phyloP scores from a whole-genome alignment of 306 rosid genomes.

The Vigna angularis region DNA sequence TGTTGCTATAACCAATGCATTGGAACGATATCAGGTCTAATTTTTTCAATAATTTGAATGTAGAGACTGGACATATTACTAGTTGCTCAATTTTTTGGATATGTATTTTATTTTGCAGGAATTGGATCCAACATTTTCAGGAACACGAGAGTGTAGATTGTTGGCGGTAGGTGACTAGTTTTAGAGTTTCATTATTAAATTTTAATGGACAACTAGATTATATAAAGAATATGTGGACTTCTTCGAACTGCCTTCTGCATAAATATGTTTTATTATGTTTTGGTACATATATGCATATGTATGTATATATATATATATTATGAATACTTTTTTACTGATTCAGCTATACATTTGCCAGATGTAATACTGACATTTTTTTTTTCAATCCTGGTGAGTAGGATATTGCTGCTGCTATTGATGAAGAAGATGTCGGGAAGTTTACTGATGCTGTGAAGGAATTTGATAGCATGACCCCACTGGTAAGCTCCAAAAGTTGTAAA shows the following conservation, averaged over 20 bases:
- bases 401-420: constrained; percentile 81
- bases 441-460: constrained; percentile 93
- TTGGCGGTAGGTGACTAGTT: constrained; percentile 66
- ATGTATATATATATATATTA: not conserved
- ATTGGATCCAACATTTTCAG: constrained; percentile 92
- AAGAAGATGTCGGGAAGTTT: constrained; percentile 82
- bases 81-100: constrained; percentile 39
- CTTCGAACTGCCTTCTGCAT: not conserved
- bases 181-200: constrained; percentile 9
- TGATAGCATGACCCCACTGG: constrained; percentile 97
- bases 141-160: constrained; percentile 85
- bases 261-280: not conserved
- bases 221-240: not conserved
- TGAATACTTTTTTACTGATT: not conserved
- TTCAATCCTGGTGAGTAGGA: constrained; percentile 58
- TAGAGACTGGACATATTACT: constrained; percentile 18
- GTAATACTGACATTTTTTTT: constrained; percentile 19
- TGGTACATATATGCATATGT: not conserved
- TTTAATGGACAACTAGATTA: not conserved
- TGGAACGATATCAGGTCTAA: constrained; percentile 81
- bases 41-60: constrained; percentile 41
- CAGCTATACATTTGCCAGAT: constrained; percentile 1
- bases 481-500: constrained; percentile 43
- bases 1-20: constrained; percentile 84
- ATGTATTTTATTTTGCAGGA: constrained; percentile 68